Percentiles rank a stretch among this genome's conserved stretches.
Conservation (phyloP, 1,139 yeast species). For the Debaryomyces psychrophilus region DNA sequence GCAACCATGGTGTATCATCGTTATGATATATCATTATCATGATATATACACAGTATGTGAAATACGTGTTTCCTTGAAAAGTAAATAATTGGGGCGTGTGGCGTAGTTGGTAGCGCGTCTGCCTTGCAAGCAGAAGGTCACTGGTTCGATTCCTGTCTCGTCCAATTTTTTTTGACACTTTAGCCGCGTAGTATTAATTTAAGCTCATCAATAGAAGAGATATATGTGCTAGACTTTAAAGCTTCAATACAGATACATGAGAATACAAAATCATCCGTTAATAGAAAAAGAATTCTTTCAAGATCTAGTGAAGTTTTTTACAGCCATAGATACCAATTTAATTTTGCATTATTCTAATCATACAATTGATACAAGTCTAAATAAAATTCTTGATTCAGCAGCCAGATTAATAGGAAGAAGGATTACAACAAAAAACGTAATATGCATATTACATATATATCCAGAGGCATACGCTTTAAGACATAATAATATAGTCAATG, state of each 20-base stretch:
- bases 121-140: conserved; percentile 71
- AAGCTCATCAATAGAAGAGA: not conserved
- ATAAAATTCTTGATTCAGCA: conserved; percentile 25
- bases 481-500: not conserved
- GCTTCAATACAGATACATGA: not conserved
- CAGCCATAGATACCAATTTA: conserved; percentile 30
- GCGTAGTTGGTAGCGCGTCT: conserved; percentile 75
- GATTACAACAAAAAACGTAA: conserved; percentile 22
- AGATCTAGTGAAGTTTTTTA: conserved; percentile 13
- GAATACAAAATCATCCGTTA: not conserved
- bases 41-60: too few species aligned
- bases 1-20: too few species aligned
- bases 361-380: conserved; percentile 26
- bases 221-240: not conserved
- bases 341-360: conserved; percentile 32
- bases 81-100: conserved; percentile 52
- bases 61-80: too few species aligned
- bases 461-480: conserved; percentile 21
- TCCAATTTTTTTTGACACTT: conserved; percentile 40
- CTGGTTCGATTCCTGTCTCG: conserved; percentile 70
- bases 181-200: conserved; percentile 5
- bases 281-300: conserved; percentile 1
- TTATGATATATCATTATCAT: too few species aligned
- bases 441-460: conserved; percentile 20
- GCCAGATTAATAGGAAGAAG: conserved; percentile 21